Evolutionary conservation across 805 yeast species (phyloP).

Genomic region (Saturnispora quitensis): DNA sequence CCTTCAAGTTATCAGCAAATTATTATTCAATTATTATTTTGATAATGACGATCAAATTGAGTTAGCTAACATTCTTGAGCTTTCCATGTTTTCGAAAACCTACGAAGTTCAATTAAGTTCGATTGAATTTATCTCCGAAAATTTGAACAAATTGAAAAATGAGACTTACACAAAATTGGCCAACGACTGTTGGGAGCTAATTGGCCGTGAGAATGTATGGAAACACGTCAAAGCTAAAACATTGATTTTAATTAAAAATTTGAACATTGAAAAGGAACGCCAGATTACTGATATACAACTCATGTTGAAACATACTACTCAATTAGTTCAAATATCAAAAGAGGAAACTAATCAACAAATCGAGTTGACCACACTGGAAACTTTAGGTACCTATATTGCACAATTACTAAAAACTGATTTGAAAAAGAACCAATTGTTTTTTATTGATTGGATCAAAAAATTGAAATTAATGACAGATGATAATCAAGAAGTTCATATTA

Average conservation of each 20-base stretch:
- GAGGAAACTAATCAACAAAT: slow-evolving; percentile 26
- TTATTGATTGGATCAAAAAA: slow-evolving; percentile 22
- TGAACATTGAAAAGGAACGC: slow-evolving; percentile 10
- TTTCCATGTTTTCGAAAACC: slow-evolving; percentile 30
- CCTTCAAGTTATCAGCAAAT: slow-evolving; percentile 24
- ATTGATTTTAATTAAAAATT: slow-evolving; percentile 26
- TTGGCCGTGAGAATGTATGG: slow-evolving; percentile 27
- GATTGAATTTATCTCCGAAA: slow-evolving; percentile 24
- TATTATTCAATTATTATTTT: slow-evolving; percentile 22
- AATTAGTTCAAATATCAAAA: slow-evolving; percentile 21
- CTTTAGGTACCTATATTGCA: slow-evolving; percentile 38
- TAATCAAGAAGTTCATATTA: slow-evolving; percentile 33
- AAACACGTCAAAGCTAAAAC: slow-evolving; percentile 37
- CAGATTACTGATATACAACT: background rate
- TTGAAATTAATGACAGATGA: slow-evolving; percentile 31
- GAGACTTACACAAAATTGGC: slow-evolving; percentile 5
- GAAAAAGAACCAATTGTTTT: slow-evolving; percentile 8
- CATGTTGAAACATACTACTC: slow-evolving; percentile 9
- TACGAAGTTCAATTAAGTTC: slow-evolving; percentile 40
- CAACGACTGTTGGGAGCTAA: slow-evolving; percentile 19
- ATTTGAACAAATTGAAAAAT: background rate
- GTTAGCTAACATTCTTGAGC: slow-evolving; percentile 10
- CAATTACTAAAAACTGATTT: background rate
- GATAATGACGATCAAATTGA: slow-evolving; percentile 6
- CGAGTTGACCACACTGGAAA: slow-evolving; percentile 40